Conservation (phyloP, 257 asterid species). For the Gardenia jasminoides region DNA sequence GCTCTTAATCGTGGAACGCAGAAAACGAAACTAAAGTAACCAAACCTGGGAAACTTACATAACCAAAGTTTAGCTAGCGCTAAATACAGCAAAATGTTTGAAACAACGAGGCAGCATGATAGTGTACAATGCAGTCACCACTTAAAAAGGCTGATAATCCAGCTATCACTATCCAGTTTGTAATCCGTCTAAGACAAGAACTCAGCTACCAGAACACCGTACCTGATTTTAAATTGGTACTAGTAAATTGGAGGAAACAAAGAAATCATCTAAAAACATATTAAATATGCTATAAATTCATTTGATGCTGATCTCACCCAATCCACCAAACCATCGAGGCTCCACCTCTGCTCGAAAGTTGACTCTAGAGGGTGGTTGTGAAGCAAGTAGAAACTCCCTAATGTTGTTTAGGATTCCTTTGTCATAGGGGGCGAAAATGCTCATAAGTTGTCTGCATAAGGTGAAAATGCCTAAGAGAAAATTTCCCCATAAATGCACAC, state of each 20-base stretch:
- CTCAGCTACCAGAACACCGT: not conserved
- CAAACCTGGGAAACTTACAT: too few species aligned
- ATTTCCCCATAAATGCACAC: not conserved
- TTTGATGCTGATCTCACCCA: not conserved
- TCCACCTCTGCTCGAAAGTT: slow-evolving; percentile 32
- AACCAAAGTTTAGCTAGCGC: too few species aligned
- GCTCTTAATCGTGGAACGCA: too few species aligned
- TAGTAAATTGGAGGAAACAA: not conserved
- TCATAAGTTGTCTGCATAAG: slow-evolving; percentile 28
- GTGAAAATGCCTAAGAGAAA: too few species aligned
- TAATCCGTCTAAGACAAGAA: not conserved
- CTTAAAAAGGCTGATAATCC: not conserved
- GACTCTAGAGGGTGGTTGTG: slow-evolving; percentile 21
- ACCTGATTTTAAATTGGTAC: not conserved
- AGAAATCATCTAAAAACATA: not conserved
- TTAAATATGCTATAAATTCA: slow-evolving; percentile 3
- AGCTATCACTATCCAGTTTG: not conserved
- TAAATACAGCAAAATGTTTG: too few species aligned
- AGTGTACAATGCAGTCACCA: not conserved
- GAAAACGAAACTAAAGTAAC: too few species aligned
- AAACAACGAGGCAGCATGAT: not conserved
- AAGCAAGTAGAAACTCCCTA: slow-evolving; percentile 25
- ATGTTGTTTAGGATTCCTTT: slow-evolving; percentile 25
- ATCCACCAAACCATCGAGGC: not conserved
- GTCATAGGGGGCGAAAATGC: slow-evolving; percentile 28